Percentiles rank a stretch among this genome's conserved stretches.
Conservation (phyloP, 306 rosid genomes). For the Pyrus pyrifolia region DNA sequence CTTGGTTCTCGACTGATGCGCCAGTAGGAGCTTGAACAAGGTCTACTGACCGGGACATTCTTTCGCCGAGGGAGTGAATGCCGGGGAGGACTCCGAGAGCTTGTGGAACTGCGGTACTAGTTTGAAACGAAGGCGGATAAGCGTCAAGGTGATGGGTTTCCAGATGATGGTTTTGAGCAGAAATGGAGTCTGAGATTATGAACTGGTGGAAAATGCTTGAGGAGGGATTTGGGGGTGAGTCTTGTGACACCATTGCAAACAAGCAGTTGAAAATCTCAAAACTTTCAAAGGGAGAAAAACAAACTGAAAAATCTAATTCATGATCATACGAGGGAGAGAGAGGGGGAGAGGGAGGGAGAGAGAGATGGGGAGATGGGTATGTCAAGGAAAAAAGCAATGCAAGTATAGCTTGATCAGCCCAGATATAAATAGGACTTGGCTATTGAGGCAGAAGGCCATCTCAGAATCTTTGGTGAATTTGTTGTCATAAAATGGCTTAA, state of each 20-base stretch:
- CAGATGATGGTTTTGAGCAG: constrained; percentile 49
- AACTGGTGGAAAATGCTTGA: constrained; percentile 31
- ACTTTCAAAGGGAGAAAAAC: constrained; percentile 2
- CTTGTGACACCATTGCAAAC: constrained; percentile 25
- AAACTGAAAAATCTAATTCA: constrained; percentile 10
- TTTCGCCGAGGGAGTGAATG: constrained; percentile 49
- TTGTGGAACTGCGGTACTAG: constrained; percentile 21
- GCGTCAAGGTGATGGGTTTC: constrained; percentile 51
- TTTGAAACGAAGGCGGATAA: constrained; percentile 38
- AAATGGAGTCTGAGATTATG: constrained; percentile 49
- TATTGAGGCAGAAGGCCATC: no score
- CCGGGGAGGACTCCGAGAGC: constrained; percentile 36
- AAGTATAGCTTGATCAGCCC: neutral
- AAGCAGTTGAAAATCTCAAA: neutral
- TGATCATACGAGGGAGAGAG: constrained; percentile 10
- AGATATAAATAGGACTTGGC: neutral
- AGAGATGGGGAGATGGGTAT: neutral
- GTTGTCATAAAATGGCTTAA: neutral
- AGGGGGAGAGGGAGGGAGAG: neutral
- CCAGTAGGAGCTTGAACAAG: constrained; percentile 56
- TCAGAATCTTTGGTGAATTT: neutral
- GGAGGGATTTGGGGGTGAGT: constrained; percentile 33
- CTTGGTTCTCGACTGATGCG: constrained; percentile 34
- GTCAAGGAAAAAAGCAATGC: neutral
- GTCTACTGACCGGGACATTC: constrained; percentile 42